Base-by-base conservation (phyloP, 371 early-diverging fungal species). In the Nematocida ausubeli region DNA sequence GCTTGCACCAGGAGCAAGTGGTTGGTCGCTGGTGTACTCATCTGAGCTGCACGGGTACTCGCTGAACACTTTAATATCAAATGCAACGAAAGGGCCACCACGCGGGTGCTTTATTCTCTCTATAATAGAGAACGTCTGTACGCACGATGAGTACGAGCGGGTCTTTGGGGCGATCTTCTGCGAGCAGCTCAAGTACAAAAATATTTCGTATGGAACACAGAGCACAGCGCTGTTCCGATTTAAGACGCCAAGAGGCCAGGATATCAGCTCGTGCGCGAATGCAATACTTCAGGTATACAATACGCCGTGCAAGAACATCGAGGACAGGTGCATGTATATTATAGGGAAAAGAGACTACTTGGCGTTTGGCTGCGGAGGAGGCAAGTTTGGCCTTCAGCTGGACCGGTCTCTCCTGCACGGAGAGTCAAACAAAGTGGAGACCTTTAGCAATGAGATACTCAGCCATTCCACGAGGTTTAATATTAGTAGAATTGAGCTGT, bases 331-430 rank as follows among this genome's bases (percentile, higher is more conserved):
- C 54, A 58, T 75, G 49, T 75, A 75, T 47, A 75, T 75, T n/a
- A 75, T 75, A 34, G n/a, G 67, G 5, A 75, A 75, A 32, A 75
- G n/a, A 65, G 67, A 66, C 42, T 82, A 79, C 66, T 34, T 82
- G 24, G 79, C 79, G 26, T 82, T 82, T 52, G 82, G 82, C 32
- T 79, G 79, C 56, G 64, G 80, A 24, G 50, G 70, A 32, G 80
- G 66, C 19, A 40, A 35, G 39, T 82, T 73, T 78, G 82, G 82
- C 9, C 65, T 82, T 5, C 51, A 34, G 28, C 39, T 82, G 34
- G 65, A 75, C 14, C 40, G 42, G n/a, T 62, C 40, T 2, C 49
- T 82, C 12, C 54, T 79, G 24, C 28, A 30, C 4, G 82, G 82
- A 7, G 70, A 75, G 69, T 73, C 80, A n/a, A 7, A 70, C 30